Evolutionary conservation across 2,329 filamentous ascomycete species (phyloP).

Genomic region (Bipolaris gigantea): DNA sequence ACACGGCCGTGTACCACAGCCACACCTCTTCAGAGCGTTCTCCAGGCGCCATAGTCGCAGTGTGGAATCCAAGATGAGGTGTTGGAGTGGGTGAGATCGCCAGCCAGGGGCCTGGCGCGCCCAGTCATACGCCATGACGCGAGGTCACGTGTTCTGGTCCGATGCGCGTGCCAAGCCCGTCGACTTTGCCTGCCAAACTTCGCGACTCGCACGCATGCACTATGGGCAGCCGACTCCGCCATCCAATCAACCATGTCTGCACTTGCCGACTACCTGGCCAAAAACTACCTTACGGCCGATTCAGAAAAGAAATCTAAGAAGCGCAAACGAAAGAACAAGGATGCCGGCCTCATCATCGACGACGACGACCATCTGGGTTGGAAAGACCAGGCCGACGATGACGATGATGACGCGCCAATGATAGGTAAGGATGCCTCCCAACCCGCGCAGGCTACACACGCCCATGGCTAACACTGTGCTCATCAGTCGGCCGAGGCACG

Average conservation of each 20-base stretch:
- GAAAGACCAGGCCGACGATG: constrained; percentile 54
- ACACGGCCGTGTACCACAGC: constrained; percentile 76
- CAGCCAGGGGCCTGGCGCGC: constrained; percentile 2
- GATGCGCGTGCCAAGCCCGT: constrained; percentile 13
- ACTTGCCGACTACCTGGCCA: constrained; percentile 83
- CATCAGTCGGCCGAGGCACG: constrained; percentile 38
- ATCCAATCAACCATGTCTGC: constrained; percentile 51
- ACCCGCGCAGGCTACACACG: constrained; percentile 8
- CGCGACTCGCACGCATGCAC: not conserved
- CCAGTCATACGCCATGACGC: constrained; percentile 26
- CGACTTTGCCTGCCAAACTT: constrained; percentile 7
- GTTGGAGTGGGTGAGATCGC: constrained; percentile 1
- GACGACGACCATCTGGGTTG: constrained; percentile 60
- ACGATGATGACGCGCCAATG: constrained; percentile 58
- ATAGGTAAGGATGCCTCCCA: constrained; percentile 37
- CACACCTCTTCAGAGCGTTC: constrained; percentile 70
- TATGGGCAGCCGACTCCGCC: constrained; percentile 8
- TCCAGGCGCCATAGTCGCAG: constrained; percentile 55
- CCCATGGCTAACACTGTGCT: constrained; percentile 20
- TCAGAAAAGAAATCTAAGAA: constrained; percentile 56
- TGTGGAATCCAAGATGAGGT: not conserved
- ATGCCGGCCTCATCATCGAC: constrained; percentile 50
- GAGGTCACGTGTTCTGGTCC: constrained; percentile 21
- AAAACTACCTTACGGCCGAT: constrained; percentile 81
- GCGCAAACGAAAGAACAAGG: constrained; percentile 52